Base-by-base conservation (phyloP, 2,329 filamentous ascomycete genomes). In the Orbilia javanica region DNA sequence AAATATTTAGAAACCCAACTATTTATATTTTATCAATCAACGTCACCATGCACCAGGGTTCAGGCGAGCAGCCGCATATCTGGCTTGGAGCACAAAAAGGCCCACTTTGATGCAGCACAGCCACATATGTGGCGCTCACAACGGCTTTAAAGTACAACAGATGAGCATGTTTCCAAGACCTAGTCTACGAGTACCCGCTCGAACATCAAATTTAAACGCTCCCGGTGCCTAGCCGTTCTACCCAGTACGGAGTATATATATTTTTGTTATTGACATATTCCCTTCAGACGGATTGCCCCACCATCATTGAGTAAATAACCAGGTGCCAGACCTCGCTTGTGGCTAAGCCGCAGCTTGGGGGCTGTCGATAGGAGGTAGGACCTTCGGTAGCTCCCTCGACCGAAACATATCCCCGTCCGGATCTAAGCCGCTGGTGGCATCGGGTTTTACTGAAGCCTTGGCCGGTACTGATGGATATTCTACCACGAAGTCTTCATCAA, bases 361-460 rank as follows among this genome's bases (percentile, higher is more conserved):
- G 13, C 11, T 29, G 1, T n/a, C n/a, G n/a, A n/a, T n/a, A n/a
- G 55, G 55, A n/a, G 34, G 34, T 4, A 22, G 8, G 55, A 60
- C 34, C 15, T n/a, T 68, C 11, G 46, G 15, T 6, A 57, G 29
- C 18, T 53, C 34, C 10, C 34, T 46, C 5, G 65, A 68, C 15
- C 42, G 20, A 25, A 48, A 68, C 65, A 68, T 68, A 10, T 60
- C 34, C 15, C 34, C 55, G 1, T 60, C 11, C 4, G 55, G 55
- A 20, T 60, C 55, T n/a, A 60, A 42, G 8, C n/a, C 8, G 34
- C 55, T 60, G 7, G 18, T 42, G 1, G 22, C 18, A 25, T 42
- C 55, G 5, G 11, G 27, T 2, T 10, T 13, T 15, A 42, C 34
- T 5, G 34, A 44, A n/a, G 20, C 20, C 10, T 5, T 18, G 8